Conservation (phyloP, 345 rosid species). For the Psidium guajava region DNA sequence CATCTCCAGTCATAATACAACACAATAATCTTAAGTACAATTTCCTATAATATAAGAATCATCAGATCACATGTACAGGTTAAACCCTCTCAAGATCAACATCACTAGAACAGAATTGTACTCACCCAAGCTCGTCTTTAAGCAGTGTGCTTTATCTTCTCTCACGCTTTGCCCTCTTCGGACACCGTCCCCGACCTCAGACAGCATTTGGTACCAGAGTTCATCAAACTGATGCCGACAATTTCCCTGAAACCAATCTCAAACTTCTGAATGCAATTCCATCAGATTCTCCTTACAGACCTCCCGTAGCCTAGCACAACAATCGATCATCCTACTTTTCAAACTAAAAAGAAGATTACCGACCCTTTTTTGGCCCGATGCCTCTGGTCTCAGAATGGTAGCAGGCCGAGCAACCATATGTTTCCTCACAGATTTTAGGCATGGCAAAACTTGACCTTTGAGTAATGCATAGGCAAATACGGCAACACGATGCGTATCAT, state of each 20-base stretch:
- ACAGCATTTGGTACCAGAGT: slow-evolving; percentile 53
- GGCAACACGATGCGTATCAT: slow-evolving; percentile 17
- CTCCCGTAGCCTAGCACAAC: slow-evolving; percentile 35
- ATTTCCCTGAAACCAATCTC: slow-evolving; percentile 63
- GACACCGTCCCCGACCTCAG: slow-evolving; percentile 32
- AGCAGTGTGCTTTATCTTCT: slow-evolving; percentile 3
- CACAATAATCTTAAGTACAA: neutral
- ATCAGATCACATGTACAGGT: neutral
- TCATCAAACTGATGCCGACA: slow-evolving; percentile 29
- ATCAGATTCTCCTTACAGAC: slow-evolving; percentile 38
- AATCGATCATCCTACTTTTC: slow-evolving; percentile 28
- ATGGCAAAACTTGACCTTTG: slow-evolving; percentile 67
- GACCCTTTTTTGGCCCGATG: slow-evolving; percentile 48
- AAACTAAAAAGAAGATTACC: slow-evolving; percentile 49
- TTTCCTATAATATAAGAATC: neutral
- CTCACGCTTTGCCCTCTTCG: slow-evolving; percentile 9
- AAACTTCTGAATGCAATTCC: slow-evolving; percentile 38
- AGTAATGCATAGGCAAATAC: slow-evolving; percentile 73
- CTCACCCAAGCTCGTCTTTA: neutral
- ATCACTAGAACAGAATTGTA: neutral
- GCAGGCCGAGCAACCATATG: slow-evolving; percentile 51
- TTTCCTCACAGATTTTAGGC: slow-evolving; percentile 27
- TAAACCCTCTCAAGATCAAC: neutral
- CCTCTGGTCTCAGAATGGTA: slow-evolving; percentile 46
- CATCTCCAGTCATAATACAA: neutral